Evolutionary conservation across 352 stramenopile genomes (phyloP).

Genomic region (Phytophthora hybrid): DNA sequence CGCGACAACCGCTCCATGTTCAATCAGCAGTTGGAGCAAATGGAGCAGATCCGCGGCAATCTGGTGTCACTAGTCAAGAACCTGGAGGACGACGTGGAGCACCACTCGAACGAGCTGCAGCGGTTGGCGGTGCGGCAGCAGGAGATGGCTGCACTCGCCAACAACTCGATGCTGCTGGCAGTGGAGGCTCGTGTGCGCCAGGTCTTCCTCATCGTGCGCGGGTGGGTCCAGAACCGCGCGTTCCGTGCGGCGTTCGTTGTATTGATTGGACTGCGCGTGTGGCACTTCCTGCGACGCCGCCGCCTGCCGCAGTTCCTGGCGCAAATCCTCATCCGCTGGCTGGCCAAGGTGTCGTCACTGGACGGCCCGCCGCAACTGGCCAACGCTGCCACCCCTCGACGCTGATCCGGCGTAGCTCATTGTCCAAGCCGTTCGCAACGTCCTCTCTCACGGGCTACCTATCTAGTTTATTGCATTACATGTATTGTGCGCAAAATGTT

Average conservation of each 20-base stretch:
- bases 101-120: conserved; percentile 75
- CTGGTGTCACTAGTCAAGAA: conserved; percentile 67
- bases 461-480: neutral
- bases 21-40: conserved; percentile 56
- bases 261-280: conserved; percentile 55
- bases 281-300: conserved; percentile 58
- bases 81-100: conserved; percentile 65
- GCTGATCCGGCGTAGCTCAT: conserved; percentile 9
- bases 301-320: conserved; percentile 67
- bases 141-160: conserved; percentile 41
- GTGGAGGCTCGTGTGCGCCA: conserved; percentile 50
- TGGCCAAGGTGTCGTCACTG: conserved; percentile 63
- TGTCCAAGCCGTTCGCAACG: conserved; percentile 12
- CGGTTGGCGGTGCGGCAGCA: conserved; percentile 47
- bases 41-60: conserved; percentile 61
- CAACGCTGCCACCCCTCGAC: conserved; percentile 11
- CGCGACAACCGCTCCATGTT: conserved; percentile 69
- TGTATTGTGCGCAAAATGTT: neutral
- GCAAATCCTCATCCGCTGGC: conserved; percentile 66
- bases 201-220: conserved; percentile 44
- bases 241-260: conserved; percentile 65
- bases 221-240: conserved; percentile 58
- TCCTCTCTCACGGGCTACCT: neutral
- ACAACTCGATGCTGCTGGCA: conserved; percentile 58
- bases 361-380: conserved; percentile 32